phyloP scores from a whole-genome alignment of 2,329 filamentous ascomycete species.

The Chalara sp. region DNA sequence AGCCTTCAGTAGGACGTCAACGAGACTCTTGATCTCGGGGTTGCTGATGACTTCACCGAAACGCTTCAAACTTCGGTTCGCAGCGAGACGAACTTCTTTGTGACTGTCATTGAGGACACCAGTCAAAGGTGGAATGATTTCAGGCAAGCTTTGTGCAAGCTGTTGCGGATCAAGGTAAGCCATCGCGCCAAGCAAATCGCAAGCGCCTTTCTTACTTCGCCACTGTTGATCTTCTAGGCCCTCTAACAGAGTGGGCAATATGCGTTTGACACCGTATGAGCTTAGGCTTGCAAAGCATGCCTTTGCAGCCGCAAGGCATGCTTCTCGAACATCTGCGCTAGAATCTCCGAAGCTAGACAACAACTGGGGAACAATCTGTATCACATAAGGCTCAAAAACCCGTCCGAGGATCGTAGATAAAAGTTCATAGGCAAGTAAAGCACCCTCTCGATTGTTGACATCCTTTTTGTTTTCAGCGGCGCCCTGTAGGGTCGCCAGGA shows the following conservation, averaged over 20 bases:
- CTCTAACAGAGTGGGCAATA: slow-evolving; percentile 83
- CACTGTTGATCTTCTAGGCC: slow-evolving; percentile 93
- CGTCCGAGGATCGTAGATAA: slow-evolving; percentile 79
- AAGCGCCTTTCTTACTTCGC: slow-evolving; percentile 97
- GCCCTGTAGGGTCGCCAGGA: slow-evolving; percentile 72
- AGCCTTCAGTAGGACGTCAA: slow-evolving; percentile 87
- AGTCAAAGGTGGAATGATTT: slow-evolving; percentile 94
- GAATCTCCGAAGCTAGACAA: slow-evolving; percentile 84
- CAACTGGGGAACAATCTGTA: slow-evolving; percentile 88
- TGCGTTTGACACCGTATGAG: slow-evolving; percentile 92
- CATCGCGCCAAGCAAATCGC: slow-evolving; percentile 95
- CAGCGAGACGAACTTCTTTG: slow-evolving; percentile 88
- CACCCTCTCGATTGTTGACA: slow-evolving; percentile 77
- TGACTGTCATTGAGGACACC: slow-evolving; percentile 94
- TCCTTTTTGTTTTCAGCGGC: slow-evolving; percentile 97
- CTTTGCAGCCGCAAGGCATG: slow-evolving; percentile 87
- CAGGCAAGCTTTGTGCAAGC: slow-evolving; percentile 82
- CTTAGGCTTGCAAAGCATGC: slow-evolving; percentile 89
- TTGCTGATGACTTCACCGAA: slow-evolving; percentile 99
- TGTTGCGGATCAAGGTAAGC: slow-evolving; percentile 96
- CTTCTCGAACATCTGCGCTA: slow-evolving; percentile 83
- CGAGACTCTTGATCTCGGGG: slow-evolving; percentile 89
- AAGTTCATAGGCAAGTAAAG: slow-evolving; percentile 84
- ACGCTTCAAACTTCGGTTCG: slow-evolving; percentile 92
- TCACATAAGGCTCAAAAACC: slow-evolving; percentile 92